Conservation (phyloP, 2,329 filamentous ascomycete species). For the Arthroderma sp. region DNA sequence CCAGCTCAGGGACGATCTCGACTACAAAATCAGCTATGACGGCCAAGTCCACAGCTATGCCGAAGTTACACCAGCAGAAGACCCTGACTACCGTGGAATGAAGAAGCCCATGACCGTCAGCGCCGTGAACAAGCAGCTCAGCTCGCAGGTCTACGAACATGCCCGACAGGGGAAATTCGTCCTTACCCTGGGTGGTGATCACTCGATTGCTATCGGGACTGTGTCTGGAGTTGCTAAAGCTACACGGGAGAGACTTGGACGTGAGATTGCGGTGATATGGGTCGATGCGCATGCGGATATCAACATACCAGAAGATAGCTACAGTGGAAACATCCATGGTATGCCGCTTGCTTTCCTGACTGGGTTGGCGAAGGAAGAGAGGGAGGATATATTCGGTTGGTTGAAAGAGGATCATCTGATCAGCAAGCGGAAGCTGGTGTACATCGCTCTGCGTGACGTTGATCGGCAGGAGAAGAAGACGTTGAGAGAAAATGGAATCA, state of each 20-base stretch:
- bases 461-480: conserved; percentile 91
- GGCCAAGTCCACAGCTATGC: conserved; percentile 68
- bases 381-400: conserved; percentile 81
- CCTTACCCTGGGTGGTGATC: conserved; percentile 87
- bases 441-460: conserved; percentile 89
- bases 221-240: conserved; percentile 79
- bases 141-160: conserved; percentile 75
- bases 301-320: conserved; percentile 84
- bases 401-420: conserved; percentile 47
- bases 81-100: conserved; percentile 80
- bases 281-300: conserved; percentile 97
- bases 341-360: conserved; percentile 94
- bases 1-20: conserved; percentile 71
- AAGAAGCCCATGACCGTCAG: conserved; percentile 82
- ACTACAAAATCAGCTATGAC: conserved; percentile 79
- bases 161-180: conserved; percentile 73
- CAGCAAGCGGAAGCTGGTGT: conserved; percentile 76
- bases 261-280: conserved; percentile 93
- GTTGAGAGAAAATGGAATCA: conserved; percentile 75
- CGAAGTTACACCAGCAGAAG: conserved; percentile 49
- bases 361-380: conserved; percentile 63
- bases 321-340: conserved; percentile 88
- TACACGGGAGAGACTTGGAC: conserved; percentile 61
- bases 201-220: conserved; percentile 90
- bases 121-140: conserved; percentile 67